Evolutionary conservation across 1,284 basidiomycete genomes (phyloP).

Genomic region (Polyporus tsugae): DNA sequence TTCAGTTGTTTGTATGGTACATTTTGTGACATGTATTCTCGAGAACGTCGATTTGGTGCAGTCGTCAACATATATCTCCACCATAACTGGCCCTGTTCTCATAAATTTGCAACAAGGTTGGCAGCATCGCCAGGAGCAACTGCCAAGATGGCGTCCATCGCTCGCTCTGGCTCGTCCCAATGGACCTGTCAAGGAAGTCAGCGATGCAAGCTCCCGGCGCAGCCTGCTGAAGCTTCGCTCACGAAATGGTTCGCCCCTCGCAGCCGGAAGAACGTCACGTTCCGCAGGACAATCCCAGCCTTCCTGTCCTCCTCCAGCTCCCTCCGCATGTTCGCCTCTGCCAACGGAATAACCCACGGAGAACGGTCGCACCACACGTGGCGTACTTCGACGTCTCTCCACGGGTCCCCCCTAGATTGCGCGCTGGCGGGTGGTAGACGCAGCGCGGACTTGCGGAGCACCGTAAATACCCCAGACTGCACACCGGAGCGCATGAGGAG

Average conservation of each 20-base stretch:
- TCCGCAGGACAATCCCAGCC: constrained; percentile 6
- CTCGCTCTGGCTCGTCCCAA: constrained; percentile 10
- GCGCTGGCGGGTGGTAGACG: neutral
- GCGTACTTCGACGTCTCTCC: constrained; percentile 21
- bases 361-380: constrained; percentile 26
- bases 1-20: too few relatives aligned
- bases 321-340: neutral
- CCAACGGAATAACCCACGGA: constrained; percentile 19
- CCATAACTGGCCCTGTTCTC: too few relatives aligned
- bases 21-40: neutral
- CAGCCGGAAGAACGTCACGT: neutral
- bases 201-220: too few relatives aligned
- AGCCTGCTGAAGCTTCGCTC: neutral
- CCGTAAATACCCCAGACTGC: neutral
- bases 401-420: constrained; percentile 9
- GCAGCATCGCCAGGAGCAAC: neutral
- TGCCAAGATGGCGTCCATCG: constrained; percentile 5
- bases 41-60: neutral
- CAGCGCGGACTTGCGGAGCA: constrained; percentile 1
- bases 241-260: constrained; percentile 10
- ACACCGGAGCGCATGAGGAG: neutral
- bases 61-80: neutral
- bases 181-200: neutral
- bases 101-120: neutral
- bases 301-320: neutral